These are phyloP conservation scores for Xeromyces bisporus DNA, from an alignment of 495 filamentous ascomycete genomes.

Conservation along the genomic window DNA sequence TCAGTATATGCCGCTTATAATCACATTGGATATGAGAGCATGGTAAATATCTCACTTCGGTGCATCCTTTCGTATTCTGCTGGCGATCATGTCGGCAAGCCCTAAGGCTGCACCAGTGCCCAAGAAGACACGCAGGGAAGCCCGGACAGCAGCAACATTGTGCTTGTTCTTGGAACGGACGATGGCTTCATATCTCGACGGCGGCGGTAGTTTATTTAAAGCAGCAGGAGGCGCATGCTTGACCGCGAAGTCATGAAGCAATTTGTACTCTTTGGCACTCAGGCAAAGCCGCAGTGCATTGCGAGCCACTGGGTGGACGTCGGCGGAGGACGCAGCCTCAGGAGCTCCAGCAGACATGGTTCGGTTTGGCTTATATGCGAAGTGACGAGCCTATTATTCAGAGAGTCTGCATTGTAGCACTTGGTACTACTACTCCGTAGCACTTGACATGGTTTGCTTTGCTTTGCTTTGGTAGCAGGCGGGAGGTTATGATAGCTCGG, in stretches of 20 bases:
- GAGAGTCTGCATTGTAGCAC: too few species aligned
- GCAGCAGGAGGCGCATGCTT: constrained; percentile 42
- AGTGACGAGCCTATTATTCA: too few species aligned
- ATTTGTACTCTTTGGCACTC: constrained; percentile 68
- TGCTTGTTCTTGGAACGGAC: constrained; percentile 44
- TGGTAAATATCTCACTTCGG: constrained; percentile 14
- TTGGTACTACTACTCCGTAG: too few species aligned
- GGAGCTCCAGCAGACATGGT: neutral
- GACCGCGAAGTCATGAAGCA: constrained; percentile 60
- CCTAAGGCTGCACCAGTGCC: constrained; percentile 53
- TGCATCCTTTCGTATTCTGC: constrained; percentile 24
- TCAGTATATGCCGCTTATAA: too few species aligned
- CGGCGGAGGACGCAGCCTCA: neutral
- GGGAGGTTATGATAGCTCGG: too few species aligned
- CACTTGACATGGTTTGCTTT: too few species aligned
- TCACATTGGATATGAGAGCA: too few species aligned
- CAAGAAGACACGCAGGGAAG: constrained; percentile 59
- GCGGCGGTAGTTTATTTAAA: constrained; percentile 42
- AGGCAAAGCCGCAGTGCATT: constrained; percentile 72
- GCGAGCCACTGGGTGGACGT: constrained; percentile 25
- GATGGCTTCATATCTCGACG: constrained; percentile 34
- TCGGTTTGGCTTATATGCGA: neutral
- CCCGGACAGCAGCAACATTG: constrained; percentile 63
- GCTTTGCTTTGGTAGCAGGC: too few species aligned
- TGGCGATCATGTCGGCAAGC: constrained; percentile 40